A percentile compares a stretch with the other conserved stretches of the same genome.
phyloP scores from a whole-genome alignment of 306 rosid species.

The Trifolium subterraneum region DNA sequence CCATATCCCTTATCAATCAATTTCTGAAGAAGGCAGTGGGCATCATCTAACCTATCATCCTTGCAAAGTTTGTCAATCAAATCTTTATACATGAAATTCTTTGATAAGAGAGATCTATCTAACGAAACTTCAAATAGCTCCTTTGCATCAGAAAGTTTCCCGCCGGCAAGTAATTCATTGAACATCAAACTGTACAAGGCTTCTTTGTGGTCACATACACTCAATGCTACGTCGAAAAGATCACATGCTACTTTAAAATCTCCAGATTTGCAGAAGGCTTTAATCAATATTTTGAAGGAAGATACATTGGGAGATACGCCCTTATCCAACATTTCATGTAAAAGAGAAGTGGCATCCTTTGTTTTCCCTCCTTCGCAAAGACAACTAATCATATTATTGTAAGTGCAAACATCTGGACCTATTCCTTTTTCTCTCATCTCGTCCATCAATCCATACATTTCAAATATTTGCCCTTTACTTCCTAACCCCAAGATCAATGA shows the following conservation, averaged over 20 bases:
- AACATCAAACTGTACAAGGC: constrained; percentile 79
- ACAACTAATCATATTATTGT: constrained; percentile 72
- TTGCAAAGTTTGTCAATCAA: constrained; percentile 75
- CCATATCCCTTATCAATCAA: constrained; percentile 68
- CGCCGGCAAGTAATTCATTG: constrained; percentile 76
- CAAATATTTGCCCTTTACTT: constrained; percentile 73
- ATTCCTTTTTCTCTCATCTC: constrained; percentile 92
- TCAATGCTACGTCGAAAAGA: constrained; percentile 69
- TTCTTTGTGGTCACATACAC: constrained; percentile 77
- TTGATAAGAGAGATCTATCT: constrained; percentile 62
- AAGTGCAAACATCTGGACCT: constrained; percentile 69
- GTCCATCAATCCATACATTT: constrained; percentile 89
- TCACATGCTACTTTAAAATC: constrained; percentile 70
- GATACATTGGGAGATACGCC: constrained; percentile 75
- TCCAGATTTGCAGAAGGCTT: constrained; percentile 70
- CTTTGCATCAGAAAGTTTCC: constrained; percentile 66
- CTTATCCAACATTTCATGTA: constrained; percentile 89
- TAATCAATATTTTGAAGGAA: constrained; percentile 76
- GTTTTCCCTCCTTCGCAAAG: constrained; percentile 80
- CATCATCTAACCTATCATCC: constrained; percentile 78
- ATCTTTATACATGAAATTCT: constrained; percentile 71
- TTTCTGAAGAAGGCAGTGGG: constrained; percentile 59
- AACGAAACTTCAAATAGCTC: constrained; percentile 72
- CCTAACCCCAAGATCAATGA: constrained; percentile 82
- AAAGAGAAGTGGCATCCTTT: constrained; percentile 78